These are phyloP conservation scores for Rhizopus delemar DNA, from an alignment of 371 early-diverging fungal species.

Conservation along the genomic window DNA sequence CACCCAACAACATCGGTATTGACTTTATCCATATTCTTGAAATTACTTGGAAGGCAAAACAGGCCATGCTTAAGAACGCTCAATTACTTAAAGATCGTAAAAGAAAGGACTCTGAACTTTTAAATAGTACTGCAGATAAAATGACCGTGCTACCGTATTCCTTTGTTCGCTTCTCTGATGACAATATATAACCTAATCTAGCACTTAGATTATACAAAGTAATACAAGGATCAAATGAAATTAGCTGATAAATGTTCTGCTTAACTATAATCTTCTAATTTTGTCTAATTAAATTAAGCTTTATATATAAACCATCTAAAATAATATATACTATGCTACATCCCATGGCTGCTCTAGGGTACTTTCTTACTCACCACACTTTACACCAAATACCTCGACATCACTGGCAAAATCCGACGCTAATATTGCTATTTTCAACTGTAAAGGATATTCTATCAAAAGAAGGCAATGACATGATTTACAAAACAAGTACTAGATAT, in stretches of 20 bases:
- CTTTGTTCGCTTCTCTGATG: slow-evolving; percentile 13
- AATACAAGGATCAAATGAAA: too few relatives aligned
- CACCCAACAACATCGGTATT: slow-evolving; percentile 6
- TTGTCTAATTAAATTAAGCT: background rate
- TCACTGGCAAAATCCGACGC: slow-evolving; percentile 8
- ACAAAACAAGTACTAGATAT: slow-evolving; percentile 6
- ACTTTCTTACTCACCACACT: slow-evolving; percentile 14
- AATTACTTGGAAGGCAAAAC: slow-evolving; percentile 18
- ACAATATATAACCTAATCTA: too few relatives aligned
- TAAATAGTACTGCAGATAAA: slow-evolving; percentile 5
- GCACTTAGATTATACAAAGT: too few relatives aligned
- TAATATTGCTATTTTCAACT: slow-evolving; percentile 3
- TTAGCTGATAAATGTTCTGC: too few relatives aligned
- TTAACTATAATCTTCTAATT: too few relatives aligned
- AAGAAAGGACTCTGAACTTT: slow-evolving; percentile 17
- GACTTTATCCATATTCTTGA: slow-evolving; percentile 16
- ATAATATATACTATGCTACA: slow-evolving; percentile 5
- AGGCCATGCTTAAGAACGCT: slow-evolving; percentile 13
- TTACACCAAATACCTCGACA: slow-evolving; percentile 10
- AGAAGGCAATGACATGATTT: slow-evolving; percentile 10
- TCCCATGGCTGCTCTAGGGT: slow-evolving; percentile 11
- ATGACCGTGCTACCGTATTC: slow-evolving; percentile 4
- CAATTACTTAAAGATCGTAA: slow-evolving; percentile 11
- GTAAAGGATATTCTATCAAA: slow-evolving; percentile 8
- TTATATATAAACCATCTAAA: too few relatives aligned